Evolutionary conservation across 2,329 filamentous ascomycete genomes (phyloP).

Genomic region (Trichoderma hamatum): DNA sequence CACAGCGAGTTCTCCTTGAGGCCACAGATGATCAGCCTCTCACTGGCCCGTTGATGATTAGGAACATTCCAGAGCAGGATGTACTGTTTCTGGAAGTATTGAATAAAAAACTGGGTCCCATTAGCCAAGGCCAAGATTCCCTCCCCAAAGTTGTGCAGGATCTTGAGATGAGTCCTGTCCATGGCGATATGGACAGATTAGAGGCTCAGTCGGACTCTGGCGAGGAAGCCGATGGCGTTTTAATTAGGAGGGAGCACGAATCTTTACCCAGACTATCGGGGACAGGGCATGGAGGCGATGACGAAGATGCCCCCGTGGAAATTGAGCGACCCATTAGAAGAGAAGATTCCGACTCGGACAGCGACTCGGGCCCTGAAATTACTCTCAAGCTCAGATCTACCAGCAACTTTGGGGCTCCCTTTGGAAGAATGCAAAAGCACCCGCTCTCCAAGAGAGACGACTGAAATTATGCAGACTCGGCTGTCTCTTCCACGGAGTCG

Average conservation of each 20-base stretch:
- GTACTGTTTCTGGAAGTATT: constrained; percentile 56
- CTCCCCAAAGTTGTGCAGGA: constrained; percentile 48
- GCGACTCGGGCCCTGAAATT: constrained; percentile 43
- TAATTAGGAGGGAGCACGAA: neutral
- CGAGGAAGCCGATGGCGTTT: neutral
- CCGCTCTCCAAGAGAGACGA: neutral
- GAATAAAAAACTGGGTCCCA: constrained; percentile 55
- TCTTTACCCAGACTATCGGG: neutral
- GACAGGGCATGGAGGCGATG: neutral
- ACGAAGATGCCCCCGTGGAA: neutral
- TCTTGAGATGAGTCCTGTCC: constrained; percentile 27
- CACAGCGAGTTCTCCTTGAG: constrained; percentile 37
- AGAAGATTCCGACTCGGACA: neutral
- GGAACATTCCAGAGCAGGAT: constrained; percentile 59
- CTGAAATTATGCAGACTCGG: neutral
- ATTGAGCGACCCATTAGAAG: neutral
- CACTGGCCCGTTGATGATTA: constrained; percentile 57
- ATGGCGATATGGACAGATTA: constrained; percentile 25
- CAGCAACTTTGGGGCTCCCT: constrained; percentile 53
- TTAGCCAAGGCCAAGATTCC: constrained; percentile 47
- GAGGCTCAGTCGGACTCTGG: neutral
- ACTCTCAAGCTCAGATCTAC: constrained; percentile 51
- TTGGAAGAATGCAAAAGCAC: constrained; percentile 37
- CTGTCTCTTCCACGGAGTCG: neutral
- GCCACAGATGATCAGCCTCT: constrained; percentile 50